Evolutionary conservation across 2,329 filamentous ascomycete genomes (phyloP).

Genomic region (Colletotrichum plurivorum): DNA sequence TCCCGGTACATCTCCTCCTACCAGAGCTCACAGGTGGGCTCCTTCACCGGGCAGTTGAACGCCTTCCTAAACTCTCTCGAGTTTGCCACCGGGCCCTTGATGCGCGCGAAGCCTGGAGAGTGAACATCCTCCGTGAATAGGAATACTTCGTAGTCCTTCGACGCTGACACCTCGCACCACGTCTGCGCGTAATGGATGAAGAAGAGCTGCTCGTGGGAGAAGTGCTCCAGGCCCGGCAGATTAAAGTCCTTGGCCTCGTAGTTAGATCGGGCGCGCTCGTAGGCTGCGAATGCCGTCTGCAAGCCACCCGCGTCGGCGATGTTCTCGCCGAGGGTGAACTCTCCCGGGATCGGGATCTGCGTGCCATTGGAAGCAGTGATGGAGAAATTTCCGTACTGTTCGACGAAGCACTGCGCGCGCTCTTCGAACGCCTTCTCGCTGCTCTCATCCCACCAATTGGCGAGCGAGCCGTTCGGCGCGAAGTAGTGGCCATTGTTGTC

Average conservation of each 20-base stretch:
- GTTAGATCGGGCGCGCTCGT: constrained; percentile 69
- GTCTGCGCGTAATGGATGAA: constrained; percentile 75
- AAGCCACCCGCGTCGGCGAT: constrained; percentile 80
- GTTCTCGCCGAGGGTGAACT: constrained; percentile 76
- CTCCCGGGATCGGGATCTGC: constrained; percentile 72
- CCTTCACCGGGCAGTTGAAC: constrained; percentile 75
- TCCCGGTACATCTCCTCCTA: constrained; percentile 48
- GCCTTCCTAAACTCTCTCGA: constrained; percentile 76
- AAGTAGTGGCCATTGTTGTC: constrained; percentile 76
- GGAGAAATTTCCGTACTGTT: constrained; percentile 75
- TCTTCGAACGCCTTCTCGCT: constrained; percentile 71
- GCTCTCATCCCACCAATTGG: constrained; percentile 75
- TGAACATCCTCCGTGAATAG: constrained; percentile 75
- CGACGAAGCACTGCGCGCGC: constrained; percentile 74
- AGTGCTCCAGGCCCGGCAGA: constrained; percentile 73
- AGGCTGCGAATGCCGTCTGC: constrained; percentile 74
- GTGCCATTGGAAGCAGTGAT: constrained; percentile 69
- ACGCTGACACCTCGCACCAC: constrained; percentile 76
- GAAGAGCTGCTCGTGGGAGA: constrained; percentile 78
- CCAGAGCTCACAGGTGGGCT: constrained; percentile 80
- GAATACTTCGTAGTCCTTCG: constrained; percentile 66
- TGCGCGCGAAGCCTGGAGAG: constrained; percentile 73
- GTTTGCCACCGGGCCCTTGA: constrained; percentile 75
- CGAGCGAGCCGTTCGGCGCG: constrained; percentile 74
- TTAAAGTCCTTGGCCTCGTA: constrained; percentile 58